Percentiles rank a stretch among this genome's conserved stretches.
Evolutionary conservation across 495 filamentous ascomycete species (phyloP).

Genomic region (Lineolata rhizophorae): DNA sequence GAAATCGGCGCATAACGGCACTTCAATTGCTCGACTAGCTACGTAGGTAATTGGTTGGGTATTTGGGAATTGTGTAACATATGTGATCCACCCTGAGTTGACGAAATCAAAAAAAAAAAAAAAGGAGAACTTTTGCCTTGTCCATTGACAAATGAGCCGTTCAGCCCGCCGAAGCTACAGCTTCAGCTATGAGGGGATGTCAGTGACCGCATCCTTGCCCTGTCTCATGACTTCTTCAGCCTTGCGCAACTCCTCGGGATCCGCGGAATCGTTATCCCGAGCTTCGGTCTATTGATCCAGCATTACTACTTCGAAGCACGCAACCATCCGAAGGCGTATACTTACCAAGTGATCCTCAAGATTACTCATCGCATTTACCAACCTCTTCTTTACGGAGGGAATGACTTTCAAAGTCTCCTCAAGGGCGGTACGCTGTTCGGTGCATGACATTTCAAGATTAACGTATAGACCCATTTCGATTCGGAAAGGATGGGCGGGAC

Average conservation of each 20-base stretch:
- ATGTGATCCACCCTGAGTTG: too few species aligned
- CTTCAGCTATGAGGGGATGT: conserved; percentile 13
- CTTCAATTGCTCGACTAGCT: too few species aligned
- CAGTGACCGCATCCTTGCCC: conserved; percentile 12
- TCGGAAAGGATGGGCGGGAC: conserved; percentile 1
- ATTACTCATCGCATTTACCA: conserved; percentile 40
- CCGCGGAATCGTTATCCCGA: conserved; percentile 11
- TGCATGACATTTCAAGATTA: too few species aligned
- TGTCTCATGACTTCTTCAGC: conserved; percentile 18
- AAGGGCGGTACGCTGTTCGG: conserved; percentile 42
- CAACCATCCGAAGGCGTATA: conserved; percentile 2
- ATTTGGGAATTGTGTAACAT: too few species aligned
- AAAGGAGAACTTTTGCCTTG: too few species aligned
- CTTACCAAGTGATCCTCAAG: conserved; percentile 44
- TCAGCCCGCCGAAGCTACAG: too few species aligned
- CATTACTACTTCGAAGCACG: background rate
- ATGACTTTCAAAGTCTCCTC: conserved; percentile 71
- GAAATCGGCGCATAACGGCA: too few species aligned
- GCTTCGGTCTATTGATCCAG: conserved; percentile 18
- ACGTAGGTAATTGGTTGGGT: too few species aligned
- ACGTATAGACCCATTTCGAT: conserved; percentile 2
- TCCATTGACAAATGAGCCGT: too few species aligned
- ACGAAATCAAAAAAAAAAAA: too few species aligned
- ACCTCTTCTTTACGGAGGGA: conserved; percentile 39
- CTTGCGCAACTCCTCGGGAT: conserved; percentile 17